A percentile compares a stretch with the other conserved stretches of the same genome.
phyloP scores from a whole-genome alignment of 371 early-diverging fungal species.

The Blastocladiella emersonii region DNA sequence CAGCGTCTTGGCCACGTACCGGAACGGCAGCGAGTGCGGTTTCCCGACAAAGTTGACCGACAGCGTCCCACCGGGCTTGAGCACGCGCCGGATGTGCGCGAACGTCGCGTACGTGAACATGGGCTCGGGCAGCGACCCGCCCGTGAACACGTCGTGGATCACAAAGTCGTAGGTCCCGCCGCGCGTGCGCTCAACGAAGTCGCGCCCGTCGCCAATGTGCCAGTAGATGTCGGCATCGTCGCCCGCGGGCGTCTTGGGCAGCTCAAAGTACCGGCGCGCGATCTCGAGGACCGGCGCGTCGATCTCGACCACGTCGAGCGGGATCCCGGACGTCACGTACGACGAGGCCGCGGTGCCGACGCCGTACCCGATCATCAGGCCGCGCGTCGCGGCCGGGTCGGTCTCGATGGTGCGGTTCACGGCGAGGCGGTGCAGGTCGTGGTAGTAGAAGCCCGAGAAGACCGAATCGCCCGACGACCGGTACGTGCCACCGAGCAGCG shows the following conservation, averaged over 20 bases:
- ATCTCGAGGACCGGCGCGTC: constrained; percentile 50
- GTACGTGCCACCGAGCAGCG: constrained; percentile 62
- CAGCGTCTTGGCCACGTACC: constrained; percentile 33
- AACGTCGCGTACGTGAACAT: constrained; percentile 57
- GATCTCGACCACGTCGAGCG: constrained; percentile 60
- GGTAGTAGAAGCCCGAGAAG: constrained; percentile 57
- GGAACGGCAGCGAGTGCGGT: constrained; percentile 25
- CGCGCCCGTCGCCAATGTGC: constrained; percentile 52
- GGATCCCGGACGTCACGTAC: constrained; percentile 33
- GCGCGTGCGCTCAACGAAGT: constrained; percentile 31
- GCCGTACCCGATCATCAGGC: constrained; percentile 50
- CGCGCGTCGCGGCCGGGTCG: not conserved
- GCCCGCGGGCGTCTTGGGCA: not conserved
- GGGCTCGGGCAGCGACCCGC: constrained; percentile 49
- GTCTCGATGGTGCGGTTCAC: not conserved
- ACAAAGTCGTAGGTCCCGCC: constrained; percentile 50
- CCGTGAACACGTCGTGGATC: constrained; percentile 78
- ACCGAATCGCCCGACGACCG: constrained; percentile 41
- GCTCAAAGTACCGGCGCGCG: constrained; percentile 44
- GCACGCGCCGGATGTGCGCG: constrained; percentile 32
- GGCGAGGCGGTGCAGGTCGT: constrained; percentile 38
- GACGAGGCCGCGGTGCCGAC: constrained; percentile 58
- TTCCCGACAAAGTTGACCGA: constrained; percentile 55
- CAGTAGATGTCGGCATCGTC: not conserved
- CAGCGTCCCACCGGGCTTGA: constrained; percentile 58